Evolutionary conservation across 2,329 filamentous ascomycete species (phyloP), one percentile per base, ranked within the genome.

Genomic region (Aspergillus fijiensis): DNA sequence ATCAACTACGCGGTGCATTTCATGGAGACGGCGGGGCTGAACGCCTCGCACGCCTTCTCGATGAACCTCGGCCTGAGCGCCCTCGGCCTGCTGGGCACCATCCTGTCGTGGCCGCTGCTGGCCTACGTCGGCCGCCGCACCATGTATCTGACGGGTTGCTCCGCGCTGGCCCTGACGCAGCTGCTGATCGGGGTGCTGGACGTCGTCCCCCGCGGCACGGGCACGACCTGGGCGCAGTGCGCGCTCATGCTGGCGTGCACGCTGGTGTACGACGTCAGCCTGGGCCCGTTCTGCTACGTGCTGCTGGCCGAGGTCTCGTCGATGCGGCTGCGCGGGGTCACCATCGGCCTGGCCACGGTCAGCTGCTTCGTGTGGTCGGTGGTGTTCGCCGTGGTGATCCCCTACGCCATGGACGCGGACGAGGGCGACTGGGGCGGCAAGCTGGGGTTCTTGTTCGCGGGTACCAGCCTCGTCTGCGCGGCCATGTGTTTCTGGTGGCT

Each of bases 251-350:
- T 74, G 1, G 59, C 63, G 2, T 74, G 68, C 59, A 70, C 61
- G 2, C 82, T 85, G 51, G 75, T 82, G 3, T 85, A 85, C 67
- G 81, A 82, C 69, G 76, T 81, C 58, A 80, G 80, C 5, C 78
- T 85, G 7, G 84, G 83, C 0, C 83, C 82, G 0, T 77, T 84
- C 14, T 82, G 80, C n/a, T 85, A 82, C 69, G 77, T 78, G 1
- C 67, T 85, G 11, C 70, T 84, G 27, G 79, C 82, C 0, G 83
- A 85, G 65, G 74, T 84, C 4, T 81, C 81, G 0, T 82, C 80
- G 1, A 81, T 80, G 0, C 75, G 81, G 12, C 76, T 85, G 51
- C 81, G 82, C 51, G 76, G 79, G n/a, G 80, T 84, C 69, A 83
- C 82, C 0, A 81, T 84, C 21, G 69, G 62, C 0, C 49, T 72